A percentile compares a stretch with the other conserved stretches of the same genome.
Evolutionary conservation across 1,284 basidiomycete species (phyloP).

Genomic region (Fomitopsis schrenkii): DNA sequence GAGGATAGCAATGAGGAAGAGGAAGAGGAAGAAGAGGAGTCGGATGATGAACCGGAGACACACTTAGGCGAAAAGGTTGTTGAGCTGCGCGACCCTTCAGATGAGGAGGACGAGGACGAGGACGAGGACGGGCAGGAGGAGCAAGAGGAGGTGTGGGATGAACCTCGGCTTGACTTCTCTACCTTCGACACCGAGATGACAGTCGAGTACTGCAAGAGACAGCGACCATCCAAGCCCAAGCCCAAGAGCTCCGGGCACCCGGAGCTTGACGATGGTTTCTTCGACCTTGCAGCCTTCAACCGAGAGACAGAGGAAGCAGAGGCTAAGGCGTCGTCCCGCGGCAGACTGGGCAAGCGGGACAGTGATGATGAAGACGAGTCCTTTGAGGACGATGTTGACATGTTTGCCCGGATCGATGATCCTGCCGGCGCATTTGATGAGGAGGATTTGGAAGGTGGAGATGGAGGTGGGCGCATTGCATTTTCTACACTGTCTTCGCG

Average conservation of each 20-base stretch:
- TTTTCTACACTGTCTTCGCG: conserved; percentile 2
- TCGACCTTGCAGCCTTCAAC: conserved; percentile 88
- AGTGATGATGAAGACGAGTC: conserved; percentile 52
- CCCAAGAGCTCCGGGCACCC: conserved; percentile 37
- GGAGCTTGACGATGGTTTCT: conserved; percentile 91
- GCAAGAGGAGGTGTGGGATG: conserved; percentile 34
- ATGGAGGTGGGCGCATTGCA: conserved; percentile 35
- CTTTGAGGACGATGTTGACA: conserved; percentile 51
- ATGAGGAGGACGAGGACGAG: conserved; percentile 37
- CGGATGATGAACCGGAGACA: conserved; percentile 27
- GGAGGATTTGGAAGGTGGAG: conserved; percentile 35
- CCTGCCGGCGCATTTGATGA: conserved; percentile 34
- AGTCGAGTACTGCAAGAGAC: background rate
- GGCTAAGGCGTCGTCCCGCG: conserved; percentile 57
- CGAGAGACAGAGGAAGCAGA: conserved; percentile 82
- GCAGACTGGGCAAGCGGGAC: conserved; percentile 54
- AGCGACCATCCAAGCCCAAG: conserved; percentile 6
- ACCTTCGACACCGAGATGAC: background rate
- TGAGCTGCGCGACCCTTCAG: conserved; percentile 26
- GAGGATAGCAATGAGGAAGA: conserved; percentile 34
- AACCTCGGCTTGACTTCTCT: conserved; percentile 28
- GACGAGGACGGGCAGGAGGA: conserved; percentile 48
- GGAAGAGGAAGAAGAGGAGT: conserved; percentile 33
- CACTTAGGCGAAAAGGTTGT: conserved; percentile 32
- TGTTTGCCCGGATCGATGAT: conserved; percentile 64